These are phyloP conservation scores for Candida manassasensis DNA, from an alignment of 805 yeast genomes.

Conservation along the genomic window DNA sequence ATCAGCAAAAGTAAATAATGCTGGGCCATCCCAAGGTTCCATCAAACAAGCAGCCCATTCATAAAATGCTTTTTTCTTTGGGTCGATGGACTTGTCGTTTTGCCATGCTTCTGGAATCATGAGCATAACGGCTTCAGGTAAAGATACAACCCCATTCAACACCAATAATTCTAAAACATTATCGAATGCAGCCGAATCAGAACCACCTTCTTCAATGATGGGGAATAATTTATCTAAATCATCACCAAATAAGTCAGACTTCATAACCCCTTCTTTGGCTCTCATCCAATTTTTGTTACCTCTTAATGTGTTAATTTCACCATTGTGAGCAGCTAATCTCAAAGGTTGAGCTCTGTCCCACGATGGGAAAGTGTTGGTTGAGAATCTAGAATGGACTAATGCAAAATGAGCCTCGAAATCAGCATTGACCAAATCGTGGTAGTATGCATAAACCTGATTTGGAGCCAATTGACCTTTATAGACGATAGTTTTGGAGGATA, in stretches of 20 bases:
- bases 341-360: conserved; percentile 99
- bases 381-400: conserved; percentile 92
- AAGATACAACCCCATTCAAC: conserved; percentile 83
- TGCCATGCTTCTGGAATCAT: conserved; percentile 99
- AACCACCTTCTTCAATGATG: conserved; percentile 96
- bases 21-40: conserved; percentile 99
- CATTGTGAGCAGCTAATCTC: conserved; percentile 96
- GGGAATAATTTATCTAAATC: conserved; percentile 89
- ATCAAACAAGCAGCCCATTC: conserved; percentile 99
- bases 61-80: conserved; percentile 88
- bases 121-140: conserved; percentile 97
- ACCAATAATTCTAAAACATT: conserved; percentile 90
- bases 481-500: conserved; percentile 83
- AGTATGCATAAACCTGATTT: conserved; percentile 89
- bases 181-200: conserved; percentile 97
- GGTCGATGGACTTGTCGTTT: conserved; percentile 79
- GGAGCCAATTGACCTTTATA: conserved; percentile 98
- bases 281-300: conserved; percentile 99
- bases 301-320: conserved; percentile 94
- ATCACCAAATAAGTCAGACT: conserved; percentile 80
- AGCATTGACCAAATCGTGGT: conserved; percentile 86
- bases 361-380: conserved; percentile 98
- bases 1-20: conserved; percentile 92
- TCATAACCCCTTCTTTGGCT: conserved; percentile 96
- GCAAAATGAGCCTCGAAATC: conserved; percentile 95